These are phyloP conservation scores for Mortierella sp. DNA, from an alignment of 371 early-diverging fungal species.

Conservation along the genomic window DNA sequence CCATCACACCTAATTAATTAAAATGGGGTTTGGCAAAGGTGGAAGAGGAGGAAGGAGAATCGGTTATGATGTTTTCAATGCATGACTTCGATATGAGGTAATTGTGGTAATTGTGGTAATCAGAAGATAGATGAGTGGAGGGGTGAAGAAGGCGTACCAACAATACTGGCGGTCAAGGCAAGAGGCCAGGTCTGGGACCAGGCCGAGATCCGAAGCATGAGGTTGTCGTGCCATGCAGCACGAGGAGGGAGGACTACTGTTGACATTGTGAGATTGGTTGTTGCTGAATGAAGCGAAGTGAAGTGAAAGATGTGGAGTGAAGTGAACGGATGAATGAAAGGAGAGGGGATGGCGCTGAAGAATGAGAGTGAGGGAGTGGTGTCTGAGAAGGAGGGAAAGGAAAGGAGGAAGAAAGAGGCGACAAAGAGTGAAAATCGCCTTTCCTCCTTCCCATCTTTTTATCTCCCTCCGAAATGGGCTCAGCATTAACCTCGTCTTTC, in stretches of 20 bases:
- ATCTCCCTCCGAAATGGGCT: background rate
- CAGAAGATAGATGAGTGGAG: background rate
- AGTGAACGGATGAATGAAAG: conserved; percentile 2
- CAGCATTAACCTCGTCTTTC: background rate
- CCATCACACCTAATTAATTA: conserved; percentile 35
- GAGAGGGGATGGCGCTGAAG: background rate
- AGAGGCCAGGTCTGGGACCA: conserved; percentile 33
- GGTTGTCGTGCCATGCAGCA: conserved; percentile 38
- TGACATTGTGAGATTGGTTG: conserved; percentile 19
- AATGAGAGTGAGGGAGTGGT: background rate
- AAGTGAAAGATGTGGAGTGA: background rate
- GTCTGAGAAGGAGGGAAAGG: background rate
- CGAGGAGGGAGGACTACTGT: conserved; percentile 29
- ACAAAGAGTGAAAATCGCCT: background rate
- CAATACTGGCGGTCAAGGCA: conserved; percentile 21
- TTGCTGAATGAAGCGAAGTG: background rate
- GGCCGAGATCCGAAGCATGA: conserved; percentile 25
- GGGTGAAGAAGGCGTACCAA: conserved; percentile 22
- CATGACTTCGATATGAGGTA: background rate
- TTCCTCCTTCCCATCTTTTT: background rate
- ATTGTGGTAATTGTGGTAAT: background rate
- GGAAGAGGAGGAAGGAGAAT: background rate
- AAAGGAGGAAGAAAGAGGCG: background rate
- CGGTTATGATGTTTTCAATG: background rate
- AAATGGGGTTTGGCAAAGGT: too few species aligned